Evolutionary conservation across 2,329 filamentous ascomycete species (phyloP).

Genomic region (Paecilomyces niveus): DNA sequence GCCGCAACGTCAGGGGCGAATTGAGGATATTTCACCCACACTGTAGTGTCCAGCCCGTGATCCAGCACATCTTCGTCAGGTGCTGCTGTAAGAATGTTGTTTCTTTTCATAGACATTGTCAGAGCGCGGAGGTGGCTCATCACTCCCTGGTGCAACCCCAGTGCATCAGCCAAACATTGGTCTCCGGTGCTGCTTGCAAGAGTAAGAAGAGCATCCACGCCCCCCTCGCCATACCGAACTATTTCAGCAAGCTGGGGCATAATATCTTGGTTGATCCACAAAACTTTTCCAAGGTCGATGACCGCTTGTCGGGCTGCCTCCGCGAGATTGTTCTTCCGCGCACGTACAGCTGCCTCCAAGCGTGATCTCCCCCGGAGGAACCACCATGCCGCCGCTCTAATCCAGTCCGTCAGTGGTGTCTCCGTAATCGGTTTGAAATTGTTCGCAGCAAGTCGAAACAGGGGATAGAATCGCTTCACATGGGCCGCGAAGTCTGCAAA

Average conservation of each 20-base stretch:
- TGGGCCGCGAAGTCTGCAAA: slow-evolving; percentile 63
- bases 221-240: slow-evolving; percentile 30
- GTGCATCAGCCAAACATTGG: slow-evolving; percentile 36
- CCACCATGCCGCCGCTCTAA: slow-evolving; percentile 78
- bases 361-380: slow-evolving; percentile 73
- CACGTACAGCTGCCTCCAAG: slow-evolving; percentile 65
- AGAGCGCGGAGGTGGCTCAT: slow-evolving; percentile 64
- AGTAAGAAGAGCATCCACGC: slow-evolving; percentile 33
- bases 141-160: slow-evolving; percentile 49
- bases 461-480: slow-evolving; percentile 64
- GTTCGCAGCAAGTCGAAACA: slow-evolving; percentile 74
- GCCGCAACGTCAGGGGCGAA: slow-evolving; percentile 65
- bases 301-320: slow-evolving; percentile 57
- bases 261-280: slow-evolving; percentile 61
- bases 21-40: slow-evolving; percentile 73
- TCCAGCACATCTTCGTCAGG: slow-evolving; percentile 62
- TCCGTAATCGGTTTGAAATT: slow-evolving; percentile 59
- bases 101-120: slow-evolving; percentile 74
- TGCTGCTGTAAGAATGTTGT: slow-evolving; percentile 63
- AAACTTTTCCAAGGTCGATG: slow-evolving; percentile 74
- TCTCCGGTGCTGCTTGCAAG: slow-evolving; percentile 40
- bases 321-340: slow-evolving; percentile 34
- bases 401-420: slow-evolving; percentile 59
- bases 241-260: slow-evolving; percentile 34
- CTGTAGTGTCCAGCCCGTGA: slow-evolving; percentile 69